Base-by-base conservation (phyloP, 768 basidiomycete genomes). In the Fomitopsis serialis region DNA sequence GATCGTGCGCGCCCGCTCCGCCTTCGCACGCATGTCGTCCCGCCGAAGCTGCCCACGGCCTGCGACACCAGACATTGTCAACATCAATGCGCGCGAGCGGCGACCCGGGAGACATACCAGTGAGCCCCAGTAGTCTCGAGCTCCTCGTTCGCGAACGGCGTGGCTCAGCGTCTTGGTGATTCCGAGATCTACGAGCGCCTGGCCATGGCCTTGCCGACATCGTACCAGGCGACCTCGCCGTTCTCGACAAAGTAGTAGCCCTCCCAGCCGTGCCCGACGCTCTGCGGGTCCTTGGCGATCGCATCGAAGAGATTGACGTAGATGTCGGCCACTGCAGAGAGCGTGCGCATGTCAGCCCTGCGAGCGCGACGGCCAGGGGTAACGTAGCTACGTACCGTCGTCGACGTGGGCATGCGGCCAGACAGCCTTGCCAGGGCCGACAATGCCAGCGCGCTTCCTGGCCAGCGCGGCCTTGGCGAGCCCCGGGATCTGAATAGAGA, bases 391-490 rank as follows among this genome's bases (percentile, higher is more conserved):
- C 72, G 35, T 54, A 81, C 81, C 67, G 34, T 85, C 82, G 43
- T 76, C 66, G 48, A 84, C 73, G 54, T 82, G 74, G 19, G 85
- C 77, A 55, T 80, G 70, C 0, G 77, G 74, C 84, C 82, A 87
- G 6, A 80, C 42, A 50, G 85, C 82, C 60, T 73, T 67, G 1
- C 86, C 85, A 40, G 72, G 59, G 0, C 84, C 83, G 3, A 86
- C 69, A 58, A 81, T 67, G 12, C 81, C 82, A 0, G 72, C 82
- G 27, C 76, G 72, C 0, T 73, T 73, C 35, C 84, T 72, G 55
- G 61, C 67, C 40, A 84, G 59, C 22, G 74, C 62, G 74, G 74
- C 75, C 12, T 66, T 64, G 52, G 85, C 74, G 4, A 81, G 61
- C 0, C 34, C 22, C 2, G 80, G 82, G 25, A 87, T 75, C 55